Conservation (phyloP, 257 asterid species). For the Fraxinus americana region DNA sequence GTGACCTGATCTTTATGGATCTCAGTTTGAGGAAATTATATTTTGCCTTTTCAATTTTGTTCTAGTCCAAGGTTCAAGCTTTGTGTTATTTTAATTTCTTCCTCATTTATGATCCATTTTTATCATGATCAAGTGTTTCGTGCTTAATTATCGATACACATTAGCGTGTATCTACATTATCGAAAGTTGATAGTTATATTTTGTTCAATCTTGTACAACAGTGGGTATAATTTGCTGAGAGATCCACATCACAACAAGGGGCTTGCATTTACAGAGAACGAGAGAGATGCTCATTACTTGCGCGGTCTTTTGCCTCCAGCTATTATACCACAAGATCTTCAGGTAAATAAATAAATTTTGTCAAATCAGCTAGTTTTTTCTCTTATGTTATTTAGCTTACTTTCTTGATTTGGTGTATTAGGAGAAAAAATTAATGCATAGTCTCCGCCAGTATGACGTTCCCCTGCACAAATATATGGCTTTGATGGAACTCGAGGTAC, state of each 20-base stretch:
- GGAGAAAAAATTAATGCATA: slow-evolving; percentile 72
- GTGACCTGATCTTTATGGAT: background rate
- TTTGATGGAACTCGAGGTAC: slow-evolving; percentile 81
- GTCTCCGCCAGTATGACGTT: slow-evolving; percentile 59
- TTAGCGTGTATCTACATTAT: too few relatives aligned
- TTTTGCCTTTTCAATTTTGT: background rate
- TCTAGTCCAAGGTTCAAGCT: background rate
- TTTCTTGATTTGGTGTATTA: slow-evolving; percentile 27
- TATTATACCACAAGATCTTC: slow-evolving; percentile 60
- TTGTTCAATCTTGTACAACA: slow-evolving; percentile 20
- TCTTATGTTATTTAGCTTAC: background rate
- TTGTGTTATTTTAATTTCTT: background rate
- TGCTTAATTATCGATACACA: background rate
- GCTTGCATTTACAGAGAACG: slow-evolving; percentile 72
- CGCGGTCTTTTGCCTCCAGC: slow-evolving; percentile 74
- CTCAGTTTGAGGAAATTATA: too few relatives aligned
- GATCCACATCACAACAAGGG: slow-evolving; percentile 90
- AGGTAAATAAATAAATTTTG: slow-evolving; percentile 40
- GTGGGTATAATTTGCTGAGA: slow-evolving; percentile 78
- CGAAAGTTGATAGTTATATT: background rate
- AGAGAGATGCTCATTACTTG: slow-evolving; percentile 83
- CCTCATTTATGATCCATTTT: background rate
- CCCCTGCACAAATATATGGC: slow-evolving; percentile 79
- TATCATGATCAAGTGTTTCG: background rate
- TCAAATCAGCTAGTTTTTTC: background rate